phyloP scores from a whole-genome alignment of 257 asterid genomes.

The Petunia secreta region DNA sequence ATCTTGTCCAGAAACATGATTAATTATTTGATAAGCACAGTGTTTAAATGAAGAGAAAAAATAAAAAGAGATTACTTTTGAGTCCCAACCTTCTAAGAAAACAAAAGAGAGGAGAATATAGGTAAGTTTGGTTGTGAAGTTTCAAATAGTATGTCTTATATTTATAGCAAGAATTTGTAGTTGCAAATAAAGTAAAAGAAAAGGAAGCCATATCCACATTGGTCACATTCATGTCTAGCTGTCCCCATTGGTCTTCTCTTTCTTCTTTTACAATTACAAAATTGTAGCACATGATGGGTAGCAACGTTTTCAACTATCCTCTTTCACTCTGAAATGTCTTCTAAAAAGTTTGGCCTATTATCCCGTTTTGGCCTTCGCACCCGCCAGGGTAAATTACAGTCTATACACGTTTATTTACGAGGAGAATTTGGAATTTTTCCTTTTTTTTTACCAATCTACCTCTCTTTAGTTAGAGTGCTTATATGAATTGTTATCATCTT shows the following conservation, averaged over 20 bases:
- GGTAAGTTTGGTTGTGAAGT: slow-evolving; percentile 4
- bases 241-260: neutral
- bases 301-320: neutral
- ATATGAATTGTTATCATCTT: neutral
- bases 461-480: neutral
- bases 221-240: neutral
- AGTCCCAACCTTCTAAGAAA: neutral
- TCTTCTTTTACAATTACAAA: neutral
- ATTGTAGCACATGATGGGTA: neutral
- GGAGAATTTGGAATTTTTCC: too few species aligned
- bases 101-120: neutral
- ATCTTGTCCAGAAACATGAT: slow-evolving; percentile 19
- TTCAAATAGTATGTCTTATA: neutral
- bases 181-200: neutral
- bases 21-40: neutral
- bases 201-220: neutral
- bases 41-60: neutral
- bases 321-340: neutral
- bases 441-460: neutral
- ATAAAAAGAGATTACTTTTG: neutral
- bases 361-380: too few species aligned
- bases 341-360: too few species aligned
- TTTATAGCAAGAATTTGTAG: neutral
- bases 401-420: too few species aligned
- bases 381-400: too few species aligned